These are phyloP conservation scores for Oenanthe sinensis DNA, from an alignment of 129 eudicot species.

Conservation along the genomic window DNA sequence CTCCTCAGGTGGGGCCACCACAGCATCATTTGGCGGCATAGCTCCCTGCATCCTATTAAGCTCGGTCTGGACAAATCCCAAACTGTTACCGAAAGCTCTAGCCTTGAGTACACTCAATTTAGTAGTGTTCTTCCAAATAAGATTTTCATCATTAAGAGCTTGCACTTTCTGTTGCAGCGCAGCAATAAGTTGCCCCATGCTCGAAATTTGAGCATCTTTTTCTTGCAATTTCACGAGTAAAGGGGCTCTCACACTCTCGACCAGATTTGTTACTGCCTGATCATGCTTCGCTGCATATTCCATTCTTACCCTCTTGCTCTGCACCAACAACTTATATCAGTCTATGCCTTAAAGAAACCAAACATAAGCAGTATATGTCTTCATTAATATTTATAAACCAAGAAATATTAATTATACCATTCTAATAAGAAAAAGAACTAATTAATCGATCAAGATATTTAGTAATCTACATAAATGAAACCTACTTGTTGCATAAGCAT, in stretches of 20 bases:
- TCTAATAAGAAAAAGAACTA: too few relatives aligned
- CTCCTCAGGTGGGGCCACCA: neutral
- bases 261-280: neutral
- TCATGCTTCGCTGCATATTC: neutral
- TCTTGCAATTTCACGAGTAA: neutral
- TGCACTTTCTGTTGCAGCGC: neutral
- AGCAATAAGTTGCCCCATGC: neutral
- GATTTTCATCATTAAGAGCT: neutral
- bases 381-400: too few relatives aligned
- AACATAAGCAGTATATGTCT: too few relatives aligned
- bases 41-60: neutral
- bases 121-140: neutral
- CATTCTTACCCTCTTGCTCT: neutral
- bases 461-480: neutral
- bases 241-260: neutral
- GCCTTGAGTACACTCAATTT: neutral
- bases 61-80: neutral
- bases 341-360: neutral
- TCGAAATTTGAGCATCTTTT: neutral
- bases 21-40: neutral
- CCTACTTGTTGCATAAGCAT: neutral
- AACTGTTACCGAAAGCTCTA: neutral
- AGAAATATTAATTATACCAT: too few relatives aligned
- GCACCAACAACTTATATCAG: neutral
- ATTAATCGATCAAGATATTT: too few relatives aligned